Evolutionary conservation across 257 asterid genomes (phyloP).

Genomic region (Solanum pimpinellifolium): DNA sequence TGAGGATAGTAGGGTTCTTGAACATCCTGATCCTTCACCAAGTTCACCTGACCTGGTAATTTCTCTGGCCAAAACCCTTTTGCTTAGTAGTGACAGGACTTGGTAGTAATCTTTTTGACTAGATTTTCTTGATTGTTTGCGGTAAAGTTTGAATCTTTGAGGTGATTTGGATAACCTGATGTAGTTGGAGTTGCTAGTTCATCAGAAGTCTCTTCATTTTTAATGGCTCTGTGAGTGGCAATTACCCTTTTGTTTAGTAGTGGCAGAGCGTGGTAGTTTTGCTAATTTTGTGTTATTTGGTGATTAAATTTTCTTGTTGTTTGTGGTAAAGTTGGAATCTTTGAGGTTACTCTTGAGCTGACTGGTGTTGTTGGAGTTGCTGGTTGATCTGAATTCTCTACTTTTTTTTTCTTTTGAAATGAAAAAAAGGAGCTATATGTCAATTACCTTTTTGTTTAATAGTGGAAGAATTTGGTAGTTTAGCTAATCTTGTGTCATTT

Average conservation of each 20-base stretch:
- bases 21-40: slow-evolving; percentile 57
- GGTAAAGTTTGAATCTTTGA: neutral
- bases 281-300: neutral
- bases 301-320: neutral
- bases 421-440: neutral
- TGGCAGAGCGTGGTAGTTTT: neutral
- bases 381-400: neutral
- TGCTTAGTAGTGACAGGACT: neutral
- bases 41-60: slow-evolving; percentile 56
- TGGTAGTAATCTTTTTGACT: neutral
- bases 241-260: neutral
- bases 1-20: slow-evolving; percentile 24
- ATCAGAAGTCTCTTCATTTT: neutral
- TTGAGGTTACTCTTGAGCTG: neutral
- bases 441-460: neutral
- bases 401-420: neutral
- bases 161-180: neutral
- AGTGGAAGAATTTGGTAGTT: neutral
- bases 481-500: neutral
- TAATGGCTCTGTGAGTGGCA: neutral
- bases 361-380: neutral
- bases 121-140: neutral
- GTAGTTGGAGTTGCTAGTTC: neutral
- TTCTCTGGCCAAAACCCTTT: neutral
- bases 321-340: neutral